Evolutionary conservation across 2,329 filamentous ascomycete species (phyloP).

Genomic region (Colletotrichum scovillei): DNA sequence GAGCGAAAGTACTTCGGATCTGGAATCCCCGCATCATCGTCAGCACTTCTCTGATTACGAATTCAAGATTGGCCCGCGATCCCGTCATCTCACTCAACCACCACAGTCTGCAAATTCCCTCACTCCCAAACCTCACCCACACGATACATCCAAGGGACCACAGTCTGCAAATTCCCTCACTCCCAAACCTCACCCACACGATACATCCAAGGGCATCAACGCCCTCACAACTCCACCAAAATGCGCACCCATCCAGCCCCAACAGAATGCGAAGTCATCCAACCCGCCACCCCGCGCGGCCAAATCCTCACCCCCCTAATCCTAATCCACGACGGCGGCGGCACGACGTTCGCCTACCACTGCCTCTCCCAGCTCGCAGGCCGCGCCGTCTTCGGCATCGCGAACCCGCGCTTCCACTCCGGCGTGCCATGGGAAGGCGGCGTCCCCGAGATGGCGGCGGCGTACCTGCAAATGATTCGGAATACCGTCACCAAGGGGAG

Average conservation of each 20-base stretch:
- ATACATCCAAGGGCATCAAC: not conserved
- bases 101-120: not conserved
- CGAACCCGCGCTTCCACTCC: constrained; percentile 63
- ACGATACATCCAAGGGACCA: not conserved
- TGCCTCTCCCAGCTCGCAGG: constrained; percentile 58
- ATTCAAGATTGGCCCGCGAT: not conserved
- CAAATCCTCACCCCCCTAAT: constrained; percentile 57
- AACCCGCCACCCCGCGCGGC: constrained; percentile 17
- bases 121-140: too few species aligned
- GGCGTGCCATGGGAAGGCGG: constrained; percentile 62
- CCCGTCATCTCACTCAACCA: not conserved
- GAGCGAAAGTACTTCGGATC: not conserved
- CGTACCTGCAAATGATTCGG: constrained; percentile 61
- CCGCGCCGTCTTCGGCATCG: constrained; percentile 64
- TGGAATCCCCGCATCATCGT: not conserved
- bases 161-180: not conserved
- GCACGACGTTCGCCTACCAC: constrained; percentile 69
- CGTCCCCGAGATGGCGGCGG: constrained; percentile 63
- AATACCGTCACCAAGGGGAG: constrained; percentile 42
- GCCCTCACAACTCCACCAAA: not conserved
- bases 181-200: too few species aligned
- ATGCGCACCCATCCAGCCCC: constrained; percentile 19
- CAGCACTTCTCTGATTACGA: not conserved
- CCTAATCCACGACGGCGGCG: constrained; percentile 71
- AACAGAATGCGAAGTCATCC: constrained; percentile 31